Percentiles rank a stretch among this genome's conserved stretches.
Conservation (phyloP, 306 rosid genomes). For the Trifolium subterraneum region DNA sequence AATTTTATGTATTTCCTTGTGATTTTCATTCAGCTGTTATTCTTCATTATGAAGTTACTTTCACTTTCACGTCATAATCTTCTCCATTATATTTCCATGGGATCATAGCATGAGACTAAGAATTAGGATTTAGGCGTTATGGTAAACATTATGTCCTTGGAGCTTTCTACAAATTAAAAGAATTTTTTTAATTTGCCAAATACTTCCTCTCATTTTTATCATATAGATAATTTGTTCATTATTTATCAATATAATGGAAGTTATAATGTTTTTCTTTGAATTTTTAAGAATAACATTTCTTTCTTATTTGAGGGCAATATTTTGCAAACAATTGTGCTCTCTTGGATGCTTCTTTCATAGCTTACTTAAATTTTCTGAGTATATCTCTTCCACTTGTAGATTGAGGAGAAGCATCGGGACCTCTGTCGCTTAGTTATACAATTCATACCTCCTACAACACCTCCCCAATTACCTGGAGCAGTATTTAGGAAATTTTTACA, state of each 20-base stretch:
- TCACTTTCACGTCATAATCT: constrained; percentile 24
- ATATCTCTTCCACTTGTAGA: constrained; percentile 52
- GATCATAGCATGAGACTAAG: not conserved
- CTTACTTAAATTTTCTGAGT: constrained; percentile 33
- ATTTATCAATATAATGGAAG: constrained; percentile 17
- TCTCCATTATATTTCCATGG: constrained; percentile 29
- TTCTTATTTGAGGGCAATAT: constrained; percentile 22
- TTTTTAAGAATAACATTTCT: constrained; percentile 26
- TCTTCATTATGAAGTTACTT: constrained; percentile 23
- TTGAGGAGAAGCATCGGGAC: constrained; percentile 97
- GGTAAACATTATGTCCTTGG: constrained; percentile 14
- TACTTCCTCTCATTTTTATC: constrained; percentile 14
- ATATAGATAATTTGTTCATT: not conserved
- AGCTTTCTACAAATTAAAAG: constrained; percentile 21
- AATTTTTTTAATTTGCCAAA: not conserved
- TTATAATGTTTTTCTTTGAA: constrained; percentile 13
- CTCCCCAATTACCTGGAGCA: constrained; percentile 92
- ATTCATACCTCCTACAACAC: constrained; percentile 81
- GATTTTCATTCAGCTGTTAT: constrained; percentile 14
- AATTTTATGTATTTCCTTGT: constrained; percentile 18
- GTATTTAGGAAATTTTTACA: constrained; percentile 85
- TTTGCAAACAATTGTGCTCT: not conserved
- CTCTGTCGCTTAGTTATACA: constrained; percentile 92
- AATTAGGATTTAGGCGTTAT: not conserved
- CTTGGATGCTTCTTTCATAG: constrained; percentile 24